These are phyloP conservation scores for Sphagnum magellanicum DNA, from an alignment of 228 moss, liverwort and hornwort species.

Conservation along the genomic window DNA sequence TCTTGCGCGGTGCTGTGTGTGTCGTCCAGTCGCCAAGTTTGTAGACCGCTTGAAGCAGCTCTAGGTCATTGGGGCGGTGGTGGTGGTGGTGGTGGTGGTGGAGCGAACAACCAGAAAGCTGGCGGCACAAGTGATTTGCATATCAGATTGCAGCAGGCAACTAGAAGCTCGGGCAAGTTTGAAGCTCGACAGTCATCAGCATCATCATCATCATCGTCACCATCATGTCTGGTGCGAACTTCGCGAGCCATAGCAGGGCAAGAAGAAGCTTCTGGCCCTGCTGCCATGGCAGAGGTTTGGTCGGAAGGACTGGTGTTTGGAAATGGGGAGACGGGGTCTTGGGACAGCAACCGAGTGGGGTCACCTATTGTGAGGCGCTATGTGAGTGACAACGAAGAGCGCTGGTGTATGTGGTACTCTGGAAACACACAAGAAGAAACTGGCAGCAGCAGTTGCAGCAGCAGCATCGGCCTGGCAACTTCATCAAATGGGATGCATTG, in stretches of 20 bases:
- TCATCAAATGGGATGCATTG: constrained; percentile 55
- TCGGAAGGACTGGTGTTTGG: constrained; percentile 38
- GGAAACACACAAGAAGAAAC: constrained; percentile 22
- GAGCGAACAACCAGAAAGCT: too few relatives aligned
- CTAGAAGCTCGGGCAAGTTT: too few relatives aligned
- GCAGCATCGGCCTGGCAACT: constrained; percentile 30
- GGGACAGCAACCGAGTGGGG: constrained; percentile 32
- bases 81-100: too few relatives aligned
- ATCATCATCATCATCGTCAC: too few relatives aligned
- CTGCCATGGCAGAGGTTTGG: constrained; percentile 8
- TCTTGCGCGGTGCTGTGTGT: too few relatives aligned
- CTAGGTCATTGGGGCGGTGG: too few relatives aligned
- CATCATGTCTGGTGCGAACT: neutral
- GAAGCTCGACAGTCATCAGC: too few relatives aligned
- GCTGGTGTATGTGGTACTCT: constrained; percentile 60
- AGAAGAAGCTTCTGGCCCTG: constrained; percentile 11
- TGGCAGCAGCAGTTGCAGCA: constrained; percentile 16
- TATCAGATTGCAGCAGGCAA: too few relatives aligned
- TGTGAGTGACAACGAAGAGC: constrained; percentile 52
- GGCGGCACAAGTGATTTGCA: too few relatives aligned
- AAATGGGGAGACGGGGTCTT: constrained; percentile 22
- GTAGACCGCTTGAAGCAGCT: too few relatives aligned
- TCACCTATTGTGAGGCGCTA: constrained; percentile 44
- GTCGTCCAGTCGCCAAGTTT: too few relatives aligned
- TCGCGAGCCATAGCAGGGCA: constrained; percentile 20